phyloP scores from a whole-genome alignment of 2,329 filamentous ascomycete genomes.

The Cladosporium cucumerinum region DNA sequence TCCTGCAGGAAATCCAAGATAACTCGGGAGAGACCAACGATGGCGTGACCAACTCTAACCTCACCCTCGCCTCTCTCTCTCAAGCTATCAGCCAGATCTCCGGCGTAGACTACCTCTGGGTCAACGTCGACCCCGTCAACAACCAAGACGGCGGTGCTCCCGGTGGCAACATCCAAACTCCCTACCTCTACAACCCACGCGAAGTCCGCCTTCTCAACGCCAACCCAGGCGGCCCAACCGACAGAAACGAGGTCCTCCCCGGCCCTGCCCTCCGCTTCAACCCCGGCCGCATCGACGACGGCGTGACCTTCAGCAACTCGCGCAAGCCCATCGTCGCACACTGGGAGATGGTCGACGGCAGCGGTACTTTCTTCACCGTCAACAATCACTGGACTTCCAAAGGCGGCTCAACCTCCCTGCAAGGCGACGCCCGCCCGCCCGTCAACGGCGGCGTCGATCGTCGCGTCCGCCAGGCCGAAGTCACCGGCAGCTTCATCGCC shows the following conservation, averaged over 20 bases:
- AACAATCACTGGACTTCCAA: slow-evolving; percentile 69
- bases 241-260: slow-evolving; percentile 57
- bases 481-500: slow-evolving; percentile 58
- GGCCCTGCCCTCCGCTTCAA: slow-evolving; percentile 63
- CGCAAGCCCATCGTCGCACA: slow-evolving; percentile 66
- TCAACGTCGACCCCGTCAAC: slow-evolving; percentile 58
- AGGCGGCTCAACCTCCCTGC: slow-evolving; percentile 60
- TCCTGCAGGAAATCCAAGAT: slow-evolving; percentile 70
- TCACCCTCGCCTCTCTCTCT: slow-evolving; percentile 57
- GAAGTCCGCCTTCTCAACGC: slow-evolving; percentile 58
- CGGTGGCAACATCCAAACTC: slow-evolving; percentile 68
- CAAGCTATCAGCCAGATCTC: slow-evolving; percentile 51
- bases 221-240: slow-evolving; percentile 53
- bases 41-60: slow-evolving; percentile 54
- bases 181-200: slow-evolving; percentile 65
- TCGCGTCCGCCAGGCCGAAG: slow-evolving; percentile 54
- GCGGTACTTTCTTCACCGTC: slow-evolving; percentile 64
- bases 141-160: slow-evolving; percentile 63
- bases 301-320: slow-evolving; percentile 57
- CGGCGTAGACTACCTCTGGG: slow-evolving; percentile 55
- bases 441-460: slow-evolving; percentile 62
- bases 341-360: slow-evolving; percentile 58
- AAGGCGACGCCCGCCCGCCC: slow-evolving; percentile 64
- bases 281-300: slow-evolving; percentile 63
- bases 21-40: slow-evolving; percentile 60